A percentile compares a stretch with the other conserved stretches of the same genome.
Conservation (phyloP, 2,329 filamentous ascomycete species). For the Neopestalotiopsis clavispora region DNA sequence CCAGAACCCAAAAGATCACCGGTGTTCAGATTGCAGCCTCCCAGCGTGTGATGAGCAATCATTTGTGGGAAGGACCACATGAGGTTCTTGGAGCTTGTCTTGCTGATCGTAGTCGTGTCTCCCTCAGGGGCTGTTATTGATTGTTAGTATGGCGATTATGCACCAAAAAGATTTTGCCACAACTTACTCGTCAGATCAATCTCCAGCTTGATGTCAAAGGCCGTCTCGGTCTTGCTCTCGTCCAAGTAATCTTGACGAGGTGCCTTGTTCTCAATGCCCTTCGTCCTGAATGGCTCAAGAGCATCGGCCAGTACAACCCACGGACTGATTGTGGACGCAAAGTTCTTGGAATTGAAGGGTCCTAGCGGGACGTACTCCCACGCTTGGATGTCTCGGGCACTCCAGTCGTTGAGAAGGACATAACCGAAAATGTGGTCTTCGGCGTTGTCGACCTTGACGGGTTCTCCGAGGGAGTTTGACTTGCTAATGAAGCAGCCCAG, state of each 20-base stretch:
- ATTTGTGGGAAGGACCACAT: slow-evolving; percentile 87
- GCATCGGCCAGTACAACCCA: slow-evolving; percentile 83
- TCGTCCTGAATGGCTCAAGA: slow-evolving; percentile 60
- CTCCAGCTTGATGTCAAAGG: slow-evolving; percentile 73
- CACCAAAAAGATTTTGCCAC: background rate
- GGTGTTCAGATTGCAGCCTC: slow-evolving; percentile 74
- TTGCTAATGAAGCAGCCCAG: slow-evolving; percentile 75
- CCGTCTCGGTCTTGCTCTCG: slow-evolving; percentile 61
- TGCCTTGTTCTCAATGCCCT: slow-evolving; percentile 37
- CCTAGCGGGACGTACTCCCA: slow-evolving; percentile 87
- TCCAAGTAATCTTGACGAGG: slow-evolving; percentile 53
- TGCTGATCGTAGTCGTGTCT: slow-evolving; percentile 61
- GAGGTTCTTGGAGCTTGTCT: slow-evolving; percentile 67
- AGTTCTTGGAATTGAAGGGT: slow-evolving; percentile 85
- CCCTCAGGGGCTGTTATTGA: slow-evolving; percentile 43
- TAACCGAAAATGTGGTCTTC: slow-evolving; percentile 78
- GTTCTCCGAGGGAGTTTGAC: slow-evolving; percentile 67
- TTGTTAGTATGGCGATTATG: slow-evolving; percentile 21
- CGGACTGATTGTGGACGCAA: slow-evolving; percentile 75
- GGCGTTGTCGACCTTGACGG: slow-evolving; percentile 67
- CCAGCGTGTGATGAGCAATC: slow-evolving; percentile 79
- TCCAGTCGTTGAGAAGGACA: slow-evolving; percentile 89
- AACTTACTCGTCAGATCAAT: slow-evolving; percentile 65
- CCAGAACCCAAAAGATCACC: slow-evolving; percentile 80
- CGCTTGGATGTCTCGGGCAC: slow-evolving; percentile 78